Evolutionary conservation across 2,329 filamentous ascomycete species (phyloP), one percentile per base, ranked within the genome.

Genomic region (Cryphonectria naterciae): DNA sequence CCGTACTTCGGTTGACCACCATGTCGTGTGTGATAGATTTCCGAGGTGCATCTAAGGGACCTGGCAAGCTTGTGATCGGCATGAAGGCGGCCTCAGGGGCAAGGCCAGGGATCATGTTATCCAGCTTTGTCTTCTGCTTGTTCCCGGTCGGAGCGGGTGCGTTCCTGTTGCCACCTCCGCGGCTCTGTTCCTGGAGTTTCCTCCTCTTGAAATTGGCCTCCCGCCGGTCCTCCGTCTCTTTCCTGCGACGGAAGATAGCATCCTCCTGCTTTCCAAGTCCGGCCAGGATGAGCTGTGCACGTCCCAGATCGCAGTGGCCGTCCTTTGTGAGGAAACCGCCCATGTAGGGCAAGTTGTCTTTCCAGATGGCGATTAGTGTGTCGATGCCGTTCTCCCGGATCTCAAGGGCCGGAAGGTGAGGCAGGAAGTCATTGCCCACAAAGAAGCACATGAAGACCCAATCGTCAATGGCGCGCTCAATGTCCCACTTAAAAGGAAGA

Each of bases 401-500:
- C 80, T 98, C 96, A 71, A 99, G 87, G 77, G 95, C 97, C n/a
- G 96, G 96, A 71, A 99, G 85, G 85, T 99, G 96, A 66, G 96
- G 96, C 75, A 99, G 84, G 83, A 99, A 99, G 84, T 99, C 97
- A 81, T 99, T 99, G 75, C 95, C 95, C 70, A 98, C 95, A 79
- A 98, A 98, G 83, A 97, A 98, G 83, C 95, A 98, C 90, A 98
- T 96, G 80, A 98, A 98, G 19, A 98, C 94, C 96, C 95, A 98
- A 79, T 98, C 95, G 81, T 98, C 96, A 71, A 98, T 88, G 37
- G 95, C 95, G 74, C 96, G 91, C 81, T 99, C 96, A 61, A 99
- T 86, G 79, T 99, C 94, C 81, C 97, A 98, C 68, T 89, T 88
- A 82, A 98, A 98, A 1, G 91, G 91, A 75, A 97, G 88, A 69